Base-by-base conservation (phyloP, 495 filamentous ascomycete species). In the Penicillium paxilli region DNA sequence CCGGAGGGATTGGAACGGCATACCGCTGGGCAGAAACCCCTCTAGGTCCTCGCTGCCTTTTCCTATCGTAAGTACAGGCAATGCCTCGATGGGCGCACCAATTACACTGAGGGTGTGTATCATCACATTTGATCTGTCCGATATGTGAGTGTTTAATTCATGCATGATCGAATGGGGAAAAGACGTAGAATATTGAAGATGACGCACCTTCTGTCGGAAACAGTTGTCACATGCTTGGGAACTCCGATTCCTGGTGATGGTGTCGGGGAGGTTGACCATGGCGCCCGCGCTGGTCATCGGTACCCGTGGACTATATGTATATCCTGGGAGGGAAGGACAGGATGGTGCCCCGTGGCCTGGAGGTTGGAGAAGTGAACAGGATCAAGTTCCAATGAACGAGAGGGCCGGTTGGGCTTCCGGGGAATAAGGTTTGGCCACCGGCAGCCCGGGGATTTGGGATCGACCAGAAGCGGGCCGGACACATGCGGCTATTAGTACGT, bases 51-150 rank as follows among this genome's bases (percentile, higher is more conserved):
- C 35, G 21, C 44, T 30, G 22, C 22, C 49, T 38, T 40, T 42
- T 51, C 24, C 35, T 42, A 8, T 51, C 37, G 26, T 51, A 40
- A 23, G 49, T 40, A 41, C 20, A 41, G 20, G 9, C 22, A 7
- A 51, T 33, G 20, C 40, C 26, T n/a, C 49, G 49, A 44, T 51
- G 37, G 9, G 25, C 37, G 28, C 49, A 44, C 49, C 23, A 44
- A 14, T 51, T 41, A 20, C 49, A 51, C 14, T 6, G 49, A 28
- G 49, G 37, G 14, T 11, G 49, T 30, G 38, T 12, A 19, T 26
- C 49, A 10, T 44, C 37, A 17, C 49, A 51, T 51, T 51, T 51
- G n/a, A 51, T 41, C 49, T 51, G 16, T 12, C n/a, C 6, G 21
- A 3, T 24, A 3, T 2, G 38, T 40, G 14, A 17, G 49, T 11